Evolutionary conservation across 805 yeast genomes (phyloP).

Genomic region (Nematodospora valgi): DNA sequence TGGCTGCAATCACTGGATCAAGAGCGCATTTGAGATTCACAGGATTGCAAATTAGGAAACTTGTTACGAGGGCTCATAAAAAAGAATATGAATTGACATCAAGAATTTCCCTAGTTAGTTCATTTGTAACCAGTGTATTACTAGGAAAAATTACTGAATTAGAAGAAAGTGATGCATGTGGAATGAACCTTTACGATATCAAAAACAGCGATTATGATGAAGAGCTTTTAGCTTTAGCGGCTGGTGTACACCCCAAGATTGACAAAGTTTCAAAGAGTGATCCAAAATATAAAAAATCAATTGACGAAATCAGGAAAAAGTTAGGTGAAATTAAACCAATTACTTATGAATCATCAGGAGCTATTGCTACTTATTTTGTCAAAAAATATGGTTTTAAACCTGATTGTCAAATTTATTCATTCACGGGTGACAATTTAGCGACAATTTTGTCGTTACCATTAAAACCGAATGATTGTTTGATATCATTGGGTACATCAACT

Average conservation of each 20-base stretch:
- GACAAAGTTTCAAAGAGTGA: conserved; percentile 30
- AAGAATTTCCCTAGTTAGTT: conserved; percentile 72
- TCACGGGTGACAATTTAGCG: conserved; percentile 91
- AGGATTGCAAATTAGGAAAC: conserved; percentile 84
- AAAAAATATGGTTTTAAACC: conserved; percentile 59
- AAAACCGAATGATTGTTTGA: conserved; percentile 67
- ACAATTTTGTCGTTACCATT: conserved; percentile 82
- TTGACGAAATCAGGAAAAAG: conserved; percentile 44
- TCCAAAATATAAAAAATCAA: conserved; percentile 19
- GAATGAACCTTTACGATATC: conserved; percentile 85
- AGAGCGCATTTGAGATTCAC: conserved; percentile 87
- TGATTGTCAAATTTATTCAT: conserved; percentile 62
- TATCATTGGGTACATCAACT: conserved; percentile 90
- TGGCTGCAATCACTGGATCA: conserved; percentile 77
- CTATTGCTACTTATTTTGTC: conserved; percentile 57
- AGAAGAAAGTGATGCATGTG: conserved; percentile 88
- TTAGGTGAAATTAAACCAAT: conserved; percentile 53
- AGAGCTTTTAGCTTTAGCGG: conserved; percentile 51
- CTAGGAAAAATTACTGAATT: conserved; percentile 60
- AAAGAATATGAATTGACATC: conserved; percentile 52
- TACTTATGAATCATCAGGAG: conserved; percentile 49
- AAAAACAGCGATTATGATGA: conserved; percentile 52
- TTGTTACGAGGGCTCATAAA: conserved; percentile 52
- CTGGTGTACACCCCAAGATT: conserved; percentile 44
- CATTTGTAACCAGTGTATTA: conserved; percentile 70